phyloP scores from a whole-genome alignment of 2,329 filamentous ascomycete genomes.

The Fusarium pseudonygamai region DNA sequence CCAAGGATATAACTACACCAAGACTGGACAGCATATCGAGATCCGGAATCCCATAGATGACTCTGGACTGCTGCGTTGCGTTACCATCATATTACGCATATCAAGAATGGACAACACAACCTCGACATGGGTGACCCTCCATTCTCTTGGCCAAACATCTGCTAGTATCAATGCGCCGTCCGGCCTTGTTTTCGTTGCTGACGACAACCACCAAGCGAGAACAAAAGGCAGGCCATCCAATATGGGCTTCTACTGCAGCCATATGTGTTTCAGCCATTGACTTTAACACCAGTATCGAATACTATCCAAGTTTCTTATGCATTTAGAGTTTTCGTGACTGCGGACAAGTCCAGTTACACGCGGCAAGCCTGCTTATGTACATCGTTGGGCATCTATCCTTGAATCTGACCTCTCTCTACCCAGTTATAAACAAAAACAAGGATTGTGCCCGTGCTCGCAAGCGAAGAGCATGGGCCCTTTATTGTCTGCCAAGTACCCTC shows the following conservation, averaged over 20 bases:
- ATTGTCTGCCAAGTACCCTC: background rate
- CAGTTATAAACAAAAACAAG: constrained; percentile 10
- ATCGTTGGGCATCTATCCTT: constrained; percentile 24
- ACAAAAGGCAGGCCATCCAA: constrained; percentile 15
- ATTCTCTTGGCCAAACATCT: constrained; percentile 23
- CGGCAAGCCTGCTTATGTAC: background rate
- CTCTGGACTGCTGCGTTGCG: background rate
- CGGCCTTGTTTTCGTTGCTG: constrained; percentile 40
- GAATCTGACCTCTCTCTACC: background rate
- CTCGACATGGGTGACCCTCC: constrained; percentile 34
- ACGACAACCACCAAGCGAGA: constrained; percentile 34
- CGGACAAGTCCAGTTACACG: background rate
- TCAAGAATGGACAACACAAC: constrained; percentile 22
- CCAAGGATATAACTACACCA: background rate
- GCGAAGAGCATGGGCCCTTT: constrained; percentile 3
- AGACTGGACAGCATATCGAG: background rate
- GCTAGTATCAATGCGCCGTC: constrained; percentile 21
- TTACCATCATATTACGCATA: constrained; percentile 1
- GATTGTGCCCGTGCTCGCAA: background rate
- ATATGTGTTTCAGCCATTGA: constrained; percentile 19
- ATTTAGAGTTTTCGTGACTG: constrained; percentile 11
- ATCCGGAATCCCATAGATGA: background rate
- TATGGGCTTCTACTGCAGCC: background rate
- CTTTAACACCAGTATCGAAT: background rate
- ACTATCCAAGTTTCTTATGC: constrained; percentile 12